Base-by-base conservation (phyloP, 2,329 filamentous ascomycete genomes). In the Colletotrichum spaethianum region DNA sequence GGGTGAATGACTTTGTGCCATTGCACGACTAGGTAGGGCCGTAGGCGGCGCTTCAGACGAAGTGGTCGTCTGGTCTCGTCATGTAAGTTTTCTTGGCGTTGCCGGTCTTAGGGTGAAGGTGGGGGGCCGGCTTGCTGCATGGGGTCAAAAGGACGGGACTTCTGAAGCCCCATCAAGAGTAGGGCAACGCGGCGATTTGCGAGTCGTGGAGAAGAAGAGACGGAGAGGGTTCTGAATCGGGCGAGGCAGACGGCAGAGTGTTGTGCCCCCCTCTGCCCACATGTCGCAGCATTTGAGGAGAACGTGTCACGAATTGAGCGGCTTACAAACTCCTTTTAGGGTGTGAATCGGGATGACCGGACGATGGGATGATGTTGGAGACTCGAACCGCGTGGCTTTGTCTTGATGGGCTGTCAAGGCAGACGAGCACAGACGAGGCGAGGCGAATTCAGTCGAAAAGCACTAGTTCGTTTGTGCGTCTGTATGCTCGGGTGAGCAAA, bases 41-140 rank as follows among this genome's bases (percentile, higher is more conserved):
- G 23, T n/a, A 11, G 31, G 59, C 42, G 40, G 33, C 16, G 16
- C 48, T 70, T 70, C 63, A 61, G 67, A 67, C 48, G 67, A 67
- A 31, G 28, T 11, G 55, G 63, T 67, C 63, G 55, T 16, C n/a
- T 44, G 18, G 5, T 8, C 6, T 9, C 6, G 18, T 1, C 42
- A 23, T 50, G 46, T 16, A 14, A 26, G 11, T 16, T 38, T 33
- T 9, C 9, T 14, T 16, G 33, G 20, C 44, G 33, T 53, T 63
- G 36, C 52, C 59, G 31, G 40, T 33, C 63, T 63, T 56, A 40
- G 59, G 8, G 18, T 0, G n/a, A 8, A 7, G 5, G n/a, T n/a
- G n/a, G 20, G 23, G 5, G 36, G 6, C 55, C 40, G 6, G 9
- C n/a, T n/a, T n/a, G n/a, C 11, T 8, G 26, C 1, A 23, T 5